These are phyloP conservation scores for Ciborinia camelliae DNA, from an alignment of 2,329 filamentous ascomycete genomes.

Conservation along the genomic window DNA sequence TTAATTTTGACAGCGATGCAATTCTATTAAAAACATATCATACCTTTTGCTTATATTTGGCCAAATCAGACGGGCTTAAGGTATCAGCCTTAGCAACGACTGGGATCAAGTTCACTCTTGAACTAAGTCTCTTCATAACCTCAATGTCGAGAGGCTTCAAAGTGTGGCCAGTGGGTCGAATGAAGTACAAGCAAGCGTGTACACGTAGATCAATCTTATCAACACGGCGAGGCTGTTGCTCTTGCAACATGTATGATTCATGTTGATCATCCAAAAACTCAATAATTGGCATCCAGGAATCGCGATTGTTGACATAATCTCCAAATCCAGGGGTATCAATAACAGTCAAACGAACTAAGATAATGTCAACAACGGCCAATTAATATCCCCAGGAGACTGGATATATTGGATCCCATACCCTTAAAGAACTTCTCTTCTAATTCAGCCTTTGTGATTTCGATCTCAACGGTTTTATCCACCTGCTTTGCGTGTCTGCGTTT, in stretches of 20 bases:
- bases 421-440: conserved; percentile 99
- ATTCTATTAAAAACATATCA: conserved; percentile 37
- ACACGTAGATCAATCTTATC: conserved; percentile 99
- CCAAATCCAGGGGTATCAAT: conserved; percentile 99
- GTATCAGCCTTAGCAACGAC: conserved; percentile 99
- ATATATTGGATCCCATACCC: conserved; percentile 54
- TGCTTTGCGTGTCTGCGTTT: conserved; percentile 99
- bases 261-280: conserved; percentile 99
- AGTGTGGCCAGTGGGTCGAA: conserved; percentile 96
- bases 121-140: conserved; percentile 99
- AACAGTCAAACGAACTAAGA: conserved; percentile 87
- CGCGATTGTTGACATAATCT: conserved; percentile 99
- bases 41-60: conserved; percentile 94
- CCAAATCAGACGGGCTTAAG: conserved; percentile 84
- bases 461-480: conserved; percentile 99
- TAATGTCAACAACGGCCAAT: conserved; percentile 26
- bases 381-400: neutral
- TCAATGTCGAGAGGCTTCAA: conserved; percentile 98
- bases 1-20: conserved; percentile 32
- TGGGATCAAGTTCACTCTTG: conserved; percentile 95
- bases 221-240: conserved; percentile 95
- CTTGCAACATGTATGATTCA: conserved; percentile 99
- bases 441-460: conserved; percentile 99
- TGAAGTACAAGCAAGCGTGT: conserved; percentile 98
- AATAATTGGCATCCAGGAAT: conserved; percentile 99